These are phyloP conservation scores for Seiridium cupressi DNA, from an alignment of 2,329 filamentous ascomycete genomes.

Conservation along the genomic window DNA sequence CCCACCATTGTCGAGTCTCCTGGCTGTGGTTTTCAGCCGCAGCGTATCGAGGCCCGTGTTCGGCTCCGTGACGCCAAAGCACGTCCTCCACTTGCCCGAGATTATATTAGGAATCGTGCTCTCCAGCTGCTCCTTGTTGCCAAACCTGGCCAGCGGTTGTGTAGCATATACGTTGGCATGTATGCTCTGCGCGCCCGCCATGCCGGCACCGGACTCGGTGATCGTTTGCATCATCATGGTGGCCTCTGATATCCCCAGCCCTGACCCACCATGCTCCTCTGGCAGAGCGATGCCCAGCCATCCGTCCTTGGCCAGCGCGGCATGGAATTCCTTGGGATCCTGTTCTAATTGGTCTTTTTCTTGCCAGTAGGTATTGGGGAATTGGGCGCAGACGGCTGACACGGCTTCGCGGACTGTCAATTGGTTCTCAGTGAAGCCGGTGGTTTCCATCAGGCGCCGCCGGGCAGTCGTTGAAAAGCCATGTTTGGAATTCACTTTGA, in stretches of 20 bases:
- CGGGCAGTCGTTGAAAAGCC: constrained; percentile 34
- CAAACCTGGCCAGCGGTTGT: constrained; percentile 72
- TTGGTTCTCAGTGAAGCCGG: constrained; percentile 71
- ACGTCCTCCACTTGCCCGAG: constrained; percentile 67
- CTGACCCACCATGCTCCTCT: constrained; percentile 70
- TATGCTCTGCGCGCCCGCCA: constrained; percentile 65
- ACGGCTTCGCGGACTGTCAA: constrained; percentile 71
- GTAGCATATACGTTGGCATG: constrained; percentile 73
- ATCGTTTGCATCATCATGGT: constrained; percentile 88
- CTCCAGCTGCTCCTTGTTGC: constrained; percentile 61
- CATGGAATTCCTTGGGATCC: constrained; percentile 75
- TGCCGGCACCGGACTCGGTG: constrained; percentile 74
- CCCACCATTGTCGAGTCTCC: constrained; percentile 47
- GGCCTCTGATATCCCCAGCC: constrained; percentile 76
- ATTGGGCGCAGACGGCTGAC: constrained; percentile 64
- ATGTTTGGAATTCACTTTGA: background rate
- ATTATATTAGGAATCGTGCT: constrained; percentile 70
- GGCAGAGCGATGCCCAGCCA: constrained; percentile 82
- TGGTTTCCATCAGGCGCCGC: constrained; percentile 63
- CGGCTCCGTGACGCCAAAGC: constrained; percentile 84
- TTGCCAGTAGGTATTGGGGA: constrained; percentile 76
- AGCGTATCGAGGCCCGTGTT: constrained; percentile 78
- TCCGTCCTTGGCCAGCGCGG: constrained; percentile 69
- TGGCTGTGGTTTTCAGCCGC: constrained; percentile 64
- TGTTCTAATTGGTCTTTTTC: constrained; percentile 67